These are phyloP conservation scores for Populus hybrid DNA, from an alignment of 441 rosid genomes.

Conservation along the genomic window DNA sequence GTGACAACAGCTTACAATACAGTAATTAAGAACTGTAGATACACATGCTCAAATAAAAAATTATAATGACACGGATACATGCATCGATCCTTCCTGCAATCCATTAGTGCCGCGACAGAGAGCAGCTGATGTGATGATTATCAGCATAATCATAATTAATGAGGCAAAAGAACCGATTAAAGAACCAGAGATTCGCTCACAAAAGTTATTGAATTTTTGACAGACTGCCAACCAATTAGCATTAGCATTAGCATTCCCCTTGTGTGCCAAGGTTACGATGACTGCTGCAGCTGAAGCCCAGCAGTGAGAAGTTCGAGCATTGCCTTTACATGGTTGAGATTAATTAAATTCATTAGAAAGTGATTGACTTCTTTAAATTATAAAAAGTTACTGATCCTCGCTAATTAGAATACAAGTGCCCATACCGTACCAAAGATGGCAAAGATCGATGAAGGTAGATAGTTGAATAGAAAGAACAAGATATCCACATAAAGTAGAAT, in stretches of 20 bases:
- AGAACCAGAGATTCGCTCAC: conserved; percentile 49
- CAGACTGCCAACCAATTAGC: conserved; percentile 73
- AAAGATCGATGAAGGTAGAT: conserved; percentile 42
- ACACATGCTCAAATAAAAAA: no score
- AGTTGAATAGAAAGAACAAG: conserved; percentile 63
- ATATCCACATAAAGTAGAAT: conserved; percentile 60
- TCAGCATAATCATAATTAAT: conserved; percentile 34
- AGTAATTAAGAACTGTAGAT: no score
- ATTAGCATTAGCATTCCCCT: conserved; percentile 36
- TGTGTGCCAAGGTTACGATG: conserved; percentile 59
- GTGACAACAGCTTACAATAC: no score
- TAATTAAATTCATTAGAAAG: not conserved
- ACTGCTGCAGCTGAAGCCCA: conserved; percentile 73
- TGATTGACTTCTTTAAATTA: not conserved
- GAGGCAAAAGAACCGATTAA: conserved; percentile 35
- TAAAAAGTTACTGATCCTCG: no score
- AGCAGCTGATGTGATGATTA: conserved; percentile 39
- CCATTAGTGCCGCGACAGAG: conserved; percentile 33
- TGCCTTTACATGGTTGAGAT: conserved; percentile 30
- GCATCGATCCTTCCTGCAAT: not conserved
- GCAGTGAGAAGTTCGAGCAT: conserved; percentile 55
- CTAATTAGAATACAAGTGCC: no score
- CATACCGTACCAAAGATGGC: conserved; percentile 51
- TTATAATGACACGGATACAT: not conserved
- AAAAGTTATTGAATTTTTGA: conserved; percentile 51